Conservation (phyloP, 176 grass and related monocot genomes). For the Carex scoparia region DNA sequence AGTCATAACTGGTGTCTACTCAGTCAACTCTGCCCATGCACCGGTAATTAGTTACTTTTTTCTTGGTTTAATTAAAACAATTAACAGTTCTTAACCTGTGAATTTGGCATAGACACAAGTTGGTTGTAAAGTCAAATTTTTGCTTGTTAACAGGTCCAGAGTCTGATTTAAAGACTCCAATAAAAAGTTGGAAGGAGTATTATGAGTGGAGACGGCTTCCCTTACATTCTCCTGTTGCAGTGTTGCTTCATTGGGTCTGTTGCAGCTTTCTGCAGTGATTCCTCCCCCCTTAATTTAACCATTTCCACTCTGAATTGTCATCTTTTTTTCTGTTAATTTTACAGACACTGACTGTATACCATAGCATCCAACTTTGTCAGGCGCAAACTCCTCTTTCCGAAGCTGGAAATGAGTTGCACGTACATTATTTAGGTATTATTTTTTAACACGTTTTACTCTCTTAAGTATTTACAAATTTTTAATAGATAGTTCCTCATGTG, state of each 20-base stretch:
- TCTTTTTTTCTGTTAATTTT: slow-evolving; percentile 6
- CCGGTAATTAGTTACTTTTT: slow-evolving; percentile 38
- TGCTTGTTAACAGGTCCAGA: slow-evolving; percentile 44
- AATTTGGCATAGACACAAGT: neutral
- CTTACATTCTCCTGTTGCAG: slow-evolving; percentile 67
- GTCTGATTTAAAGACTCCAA: slow-evolving; percentile 23
- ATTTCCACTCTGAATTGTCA: neutral
- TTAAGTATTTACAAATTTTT: slow-evolving; percentile 8
- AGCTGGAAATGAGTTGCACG: slow-evolving; percentile 36
- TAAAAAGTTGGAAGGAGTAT: slow-evolving; percentile 84
- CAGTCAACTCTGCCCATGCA: slow-evolving; percentile 77
- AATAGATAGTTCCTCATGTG: slow-evolving; percentile 19
- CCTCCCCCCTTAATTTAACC: neutral
- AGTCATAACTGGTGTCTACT: slow-evolving; percentile 58
- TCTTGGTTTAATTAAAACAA: neutral
- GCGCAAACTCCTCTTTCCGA: slow-evolving; percentile 38
- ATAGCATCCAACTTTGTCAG: slow-evolving; percentile 59
- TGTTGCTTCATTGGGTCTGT: slow-evolving; percentile 91
- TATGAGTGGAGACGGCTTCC: slow-evolving; percentile 85
- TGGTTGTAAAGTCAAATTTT: slow-evolving; percentile 14
- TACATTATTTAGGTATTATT: slow-evolving; percentile 98
- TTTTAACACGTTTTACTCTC: neutral
- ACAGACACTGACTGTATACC: slow-evolving; percentile 86
- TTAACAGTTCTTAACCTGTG: neutral
- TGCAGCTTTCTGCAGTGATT: neutral